Evolutionary conservation across 169 alveolate species (phyloP).

Genomic region (Theileria parva): DNA sequence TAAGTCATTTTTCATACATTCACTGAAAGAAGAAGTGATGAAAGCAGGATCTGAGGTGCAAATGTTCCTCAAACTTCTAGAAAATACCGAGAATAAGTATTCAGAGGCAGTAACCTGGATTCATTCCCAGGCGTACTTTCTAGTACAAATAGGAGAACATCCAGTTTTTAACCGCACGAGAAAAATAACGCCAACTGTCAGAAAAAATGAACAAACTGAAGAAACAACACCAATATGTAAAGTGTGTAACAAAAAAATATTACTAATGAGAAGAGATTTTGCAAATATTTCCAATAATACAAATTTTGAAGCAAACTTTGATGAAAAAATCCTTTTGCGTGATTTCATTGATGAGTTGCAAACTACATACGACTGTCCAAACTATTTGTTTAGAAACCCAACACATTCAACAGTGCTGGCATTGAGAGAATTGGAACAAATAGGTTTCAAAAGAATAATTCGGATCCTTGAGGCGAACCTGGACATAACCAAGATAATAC

Average conservation of each 20-base stretch:
- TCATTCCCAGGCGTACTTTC: conserved; percentile 1
- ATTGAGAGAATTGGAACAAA: conserved; percentile 24
- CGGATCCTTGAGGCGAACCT: conserved; percentile 25
- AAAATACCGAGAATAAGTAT: background rate
- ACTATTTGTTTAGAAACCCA: conserved; percentile 17
- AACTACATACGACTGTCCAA: conserved; percentile 21
- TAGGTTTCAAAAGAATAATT: background rate
- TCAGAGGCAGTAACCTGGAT: conserved; percentile 17
- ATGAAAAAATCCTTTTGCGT: background rate
- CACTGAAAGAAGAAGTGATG: conserved; percentile 11
- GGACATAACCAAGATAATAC: conserved; percentile 28
- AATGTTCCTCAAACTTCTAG: background rate
- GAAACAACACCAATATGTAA: conserved; percentile 4
- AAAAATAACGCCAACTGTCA: too few relatives aligned
- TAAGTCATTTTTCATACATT: conserved; percentile 35
- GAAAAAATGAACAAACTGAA: background rate
- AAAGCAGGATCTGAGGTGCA: background rate
- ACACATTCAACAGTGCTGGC: conserved; percentile 16
- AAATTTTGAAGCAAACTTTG: background rate
- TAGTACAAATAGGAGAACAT: conserved; percentile 4
- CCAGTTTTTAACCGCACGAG: conserved; percentile 5
- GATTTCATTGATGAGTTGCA: conserved; percentile 4
- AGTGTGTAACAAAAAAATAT: conserved; percentile 10
- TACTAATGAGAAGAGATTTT: conserved; percentile 13
- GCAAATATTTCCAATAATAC: background rate